Base-by-base conservation (phyloP, 1,139 yeast species). In the Diutina pseudorugosa region DNA sequence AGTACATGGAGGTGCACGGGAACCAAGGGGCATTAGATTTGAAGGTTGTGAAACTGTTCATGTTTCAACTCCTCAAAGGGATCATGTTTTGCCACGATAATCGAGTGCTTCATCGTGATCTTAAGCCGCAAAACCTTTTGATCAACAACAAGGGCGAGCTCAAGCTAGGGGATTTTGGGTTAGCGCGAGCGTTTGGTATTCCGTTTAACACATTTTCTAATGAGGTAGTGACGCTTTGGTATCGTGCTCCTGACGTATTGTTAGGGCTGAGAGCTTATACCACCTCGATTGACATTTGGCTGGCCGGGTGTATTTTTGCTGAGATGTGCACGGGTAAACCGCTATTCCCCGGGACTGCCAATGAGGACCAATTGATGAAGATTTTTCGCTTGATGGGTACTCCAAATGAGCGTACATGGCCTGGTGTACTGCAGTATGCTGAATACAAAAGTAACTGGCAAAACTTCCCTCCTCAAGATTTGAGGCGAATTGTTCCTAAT, bases 261-360 rank as follows among this genome's bases (percentile, higher is more conserved):
- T 79, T 93, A 68, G 99, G 99, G 0, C 88, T 96, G 0, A 79
- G 97, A 59, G 90, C 95, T 51, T 93, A 93, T 67, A 86, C 96
- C 36, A 93, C 98, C 0, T 88, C 96, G 1, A 93, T 93, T 57
- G 99, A 93, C 68, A 90, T 93, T 70, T 93, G 99, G 99, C 89
- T 97, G 30, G 95, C 96, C 21, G 99, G 99, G 12, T 93, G 98
- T 69, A 93, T 93, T 53, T 76, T 93, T 65, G 98, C 98, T 1
- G 99, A 93, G 66, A 93, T 93, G 98, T 85, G 93, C 60, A 88
- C 96, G 9, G 98, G 98, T n/a, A 84, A 93, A 61, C 97, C 99
- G 0, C 71, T 93, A 54, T 93, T 93, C 66, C 96, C 98, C 1
- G 99, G 99, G 2, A 82, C 94, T 8, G 89, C 95, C 49, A 94